Percentiles rank a stretch among this genome's conserved stretches.
Evolutionary conservation across 768 basidiomycete species (phyloP).

Genomic region (Phaeotremella skinneri): DNA sequence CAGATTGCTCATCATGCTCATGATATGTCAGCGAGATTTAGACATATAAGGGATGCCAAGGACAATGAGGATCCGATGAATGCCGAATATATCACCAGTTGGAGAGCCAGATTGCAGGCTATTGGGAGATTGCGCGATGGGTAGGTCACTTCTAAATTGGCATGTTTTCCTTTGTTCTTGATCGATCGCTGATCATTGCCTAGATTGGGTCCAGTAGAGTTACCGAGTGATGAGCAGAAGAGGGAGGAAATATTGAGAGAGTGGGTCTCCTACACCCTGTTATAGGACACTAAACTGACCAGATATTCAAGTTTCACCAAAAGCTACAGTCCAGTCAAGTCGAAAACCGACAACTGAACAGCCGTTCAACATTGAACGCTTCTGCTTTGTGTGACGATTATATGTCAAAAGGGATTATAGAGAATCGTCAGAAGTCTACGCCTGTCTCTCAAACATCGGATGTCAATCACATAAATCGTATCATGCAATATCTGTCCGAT

Average conservation of each 20-base stretch:
- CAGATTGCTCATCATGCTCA: constrained; percentile 84
- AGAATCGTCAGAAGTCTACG: too few species aligned
- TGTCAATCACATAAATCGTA: too few species aligned
- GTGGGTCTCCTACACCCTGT: too few species aligned
- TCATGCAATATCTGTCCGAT: too few species aligned
- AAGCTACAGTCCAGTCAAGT: not conserved
- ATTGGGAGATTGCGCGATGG: constrained; percentile 62
- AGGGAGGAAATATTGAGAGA: constrained; percentile 39
- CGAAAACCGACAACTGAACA: not conserved
- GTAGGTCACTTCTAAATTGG: constrained; percentile 24
- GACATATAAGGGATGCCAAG: constrained; percentile 57
- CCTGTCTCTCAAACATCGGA: too few species aligned
- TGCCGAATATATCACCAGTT: constrained; percentile 82
- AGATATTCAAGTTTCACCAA: not conserved
- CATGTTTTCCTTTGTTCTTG: not conserved
- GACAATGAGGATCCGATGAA: constrained; percentile 59
- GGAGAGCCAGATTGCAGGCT: constrained; percentile 74
- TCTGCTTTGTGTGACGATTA: too few species aligned
- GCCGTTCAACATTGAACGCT: too few species aligned
- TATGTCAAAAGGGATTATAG: too few species aligned
- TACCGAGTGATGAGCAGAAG: constrained; percentile 16
- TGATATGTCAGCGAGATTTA: constrained; percentile 83
- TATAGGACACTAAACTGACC: not conserved
- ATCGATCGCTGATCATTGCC: too few species aligned
- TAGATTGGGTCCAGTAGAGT: constrained; percentile 24